Evolutionary conservation across 2,329 filamentous ascomycete species (phyloP).

Genomic region (Chalara sp.): DNA sequence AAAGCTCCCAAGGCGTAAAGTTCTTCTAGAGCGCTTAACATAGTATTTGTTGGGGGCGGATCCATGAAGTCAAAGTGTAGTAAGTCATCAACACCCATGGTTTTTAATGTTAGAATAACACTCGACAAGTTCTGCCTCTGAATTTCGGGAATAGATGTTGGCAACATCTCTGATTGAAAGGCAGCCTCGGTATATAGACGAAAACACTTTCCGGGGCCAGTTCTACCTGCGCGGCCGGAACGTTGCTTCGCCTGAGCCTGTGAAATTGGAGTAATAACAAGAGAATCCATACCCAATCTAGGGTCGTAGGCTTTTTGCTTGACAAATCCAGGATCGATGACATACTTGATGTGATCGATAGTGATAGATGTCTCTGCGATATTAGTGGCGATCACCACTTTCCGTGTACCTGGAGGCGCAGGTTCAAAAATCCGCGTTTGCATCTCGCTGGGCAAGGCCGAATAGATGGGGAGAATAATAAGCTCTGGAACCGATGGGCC

Average conservation of each 20-base stretch:
- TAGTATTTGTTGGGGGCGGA: slow-evolving; percentile 78
- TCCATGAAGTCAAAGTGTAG: slow-evolving; percentile 97
- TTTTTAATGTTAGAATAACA: slow-evolving; percentile 80
- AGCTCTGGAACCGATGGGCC: slow-evolving; percentile 87
- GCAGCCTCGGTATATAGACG: slow-evolving; percentile 91
- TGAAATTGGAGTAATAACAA: slow-evolving; percentile 92
- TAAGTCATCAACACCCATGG: slow-evolving; percentile 84
- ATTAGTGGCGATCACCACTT: slow-evolving; percentile 96
- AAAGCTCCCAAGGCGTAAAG: slow-evolving; percentile 86
- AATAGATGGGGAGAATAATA: slow-evolving; percentile 93
- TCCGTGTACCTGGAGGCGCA: slow-evolving; percentile 75
- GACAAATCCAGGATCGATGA: slow-evolving; percentile 93
- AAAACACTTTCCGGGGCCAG: slow-evolving; percentile 94
- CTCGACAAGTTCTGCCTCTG: slow-evolving; percentile 84
- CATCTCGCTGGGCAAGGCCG: slow-evolving; percentile 85
- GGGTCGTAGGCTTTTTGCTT: slow-evolving; percentile 97
- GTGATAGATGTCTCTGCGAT: slow-evolving; percentile 98
- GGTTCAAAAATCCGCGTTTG: slow-evolving; percentile 94
- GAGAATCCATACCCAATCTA: slow-evolving; percentile 94
- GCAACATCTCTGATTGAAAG: slow-evolving; percentile 94
- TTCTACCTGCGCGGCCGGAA: slow-evolving; percentile 86
- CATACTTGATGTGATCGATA: slow-evolving; percentile 96
- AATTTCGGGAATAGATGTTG: slow-evolving; percentile 93
- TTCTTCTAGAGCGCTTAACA: slow-evolving; percentile 84
- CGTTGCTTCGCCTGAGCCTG: slow-evolving; percentile 95